phyloP scores from a whole-genome alignment of 108 stramenopile genomes.

The Mayamaea pseudoterrestris region DNA sequence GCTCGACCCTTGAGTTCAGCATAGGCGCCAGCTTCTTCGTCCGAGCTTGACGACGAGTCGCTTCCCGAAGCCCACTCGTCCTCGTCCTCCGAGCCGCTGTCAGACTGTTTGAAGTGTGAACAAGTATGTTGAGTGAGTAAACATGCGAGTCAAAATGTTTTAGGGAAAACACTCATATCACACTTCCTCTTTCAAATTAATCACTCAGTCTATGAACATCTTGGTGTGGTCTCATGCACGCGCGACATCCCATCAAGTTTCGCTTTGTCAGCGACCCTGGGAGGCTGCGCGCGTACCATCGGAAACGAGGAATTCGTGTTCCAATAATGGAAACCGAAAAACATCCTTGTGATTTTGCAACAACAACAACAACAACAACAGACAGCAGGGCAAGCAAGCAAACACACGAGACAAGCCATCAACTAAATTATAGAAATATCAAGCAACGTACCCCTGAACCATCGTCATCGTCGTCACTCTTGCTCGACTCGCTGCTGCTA shows the following conservation, averaged over 20 bases:
- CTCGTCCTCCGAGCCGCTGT: slow-evolving; percentile 34
- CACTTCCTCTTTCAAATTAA: no score
- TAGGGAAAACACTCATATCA: no score
- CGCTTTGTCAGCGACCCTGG: slow-evolving; percentile 77
- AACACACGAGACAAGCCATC: neutral
- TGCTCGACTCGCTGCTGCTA: slow-evolving; percentile 15
- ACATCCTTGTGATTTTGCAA: slow-evolving; percentile 46
- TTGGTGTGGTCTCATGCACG: slow-evolving; percentile 84
- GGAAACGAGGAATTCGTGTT: slow-evolving; percentile 98
- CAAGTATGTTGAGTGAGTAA: no score
- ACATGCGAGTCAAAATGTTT: no score
- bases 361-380: neutral
- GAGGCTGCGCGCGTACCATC: slow-evolving; percentile 37
- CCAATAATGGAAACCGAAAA: slow-evolving; percentile 5
- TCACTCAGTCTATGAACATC: no score
- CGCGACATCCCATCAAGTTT: no score
- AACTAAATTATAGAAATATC: slow-evolving; percentile 4
- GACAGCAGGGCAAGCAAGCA: slow-evolving; percentile 3
- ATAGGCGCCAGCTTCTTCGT: slow-evolving; percentile 47
- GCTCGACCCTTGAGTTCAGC: slow-evolving; percentile 89
- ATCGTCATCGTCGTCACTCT: slow-evolving; percentile 23
- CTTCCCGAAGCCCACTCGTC: slow-evolving; percentile 38
- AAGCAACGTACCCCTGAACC: slow-evolving; percentile 21
- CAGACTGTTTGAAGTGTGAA: slow-evolving; percentile 15
- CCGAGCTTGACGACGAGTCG: slow-evolving; percentile 26